Evolutionary conservation across 2,329 filamentous ascomycete species (phyloP).

Genomic region (Knoxdaviesia proteae): DNA sequence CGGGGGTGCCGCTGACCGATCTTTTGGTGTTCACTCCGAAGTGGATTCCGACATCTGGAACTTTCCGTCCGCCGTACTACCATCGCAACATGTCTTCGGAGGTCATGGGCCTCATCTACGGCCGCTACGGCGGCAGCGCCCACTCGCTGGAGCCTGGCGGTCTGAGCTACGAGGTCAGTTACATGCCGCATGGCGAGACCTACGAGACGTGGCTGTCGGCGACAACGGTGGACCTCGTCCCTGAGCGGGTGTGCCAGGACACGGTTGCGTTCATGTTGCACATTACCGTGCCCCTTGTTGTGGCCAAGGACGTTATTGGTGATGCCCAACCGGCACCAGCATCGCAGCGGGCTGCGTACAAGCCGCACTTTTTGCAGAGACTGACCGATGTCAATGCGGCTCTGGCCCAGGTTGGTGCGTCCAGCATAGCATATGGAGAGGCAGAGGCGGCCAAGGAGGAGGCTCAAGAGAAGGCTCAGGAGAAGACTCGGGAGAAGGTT

Average conservation of each 20-base stretch:
- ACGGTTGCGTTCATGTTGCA: constrained; percentile 29
- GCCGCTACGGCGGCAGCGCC: constrained; percentile 12
- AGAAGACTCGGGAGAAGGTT: too few species aligned
- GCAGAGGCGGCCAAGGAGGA: too few species aligned
- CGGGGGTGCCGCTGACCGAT: constrained; percentile 35
- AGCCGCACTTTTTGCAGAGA: constrained; percentile 11
- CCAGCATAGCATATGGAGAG: too few species aligned
- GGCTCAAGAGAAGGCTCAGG: too few species aligned
- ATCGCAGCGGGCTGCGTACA: constrained; percentile 8
- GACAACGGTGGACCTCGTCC: constrained; percentile 18
- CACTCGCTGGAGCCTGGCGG: constrained; percentile 11
- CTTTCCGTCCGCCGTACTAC: constrained; percentile 45
- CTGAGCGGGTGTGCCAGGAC: constrained; percentile 20
- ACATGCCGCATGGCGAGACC: constrained; percentile 16
- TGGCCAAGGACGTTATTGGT: constrained; percentile 8
- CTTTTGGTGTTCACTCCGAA: constrained; percentile 48
- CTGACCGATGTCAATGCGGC: constrained; percentile 9
- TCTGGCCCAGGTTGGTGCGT: constrained; percentile 4
- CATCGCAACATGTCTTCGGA: constrained; percentile 39
- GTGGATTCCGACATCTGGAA: constrained; percentile 40
- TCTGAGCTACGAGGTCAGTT: constrained; percentile 13
- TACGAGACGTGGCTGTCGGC: constrained; percentile 12
- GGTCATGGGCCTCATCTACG: constrained; percentile 30
- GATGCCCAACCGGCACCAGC: too few species aligned
- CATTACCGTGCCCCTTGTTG: constrained; percentile 7